Percentiles rank a stretch among this genome's conserved stretches.
Conservation (phyloP, 306 rosid species). For the Glycine tomentella region DNA sequence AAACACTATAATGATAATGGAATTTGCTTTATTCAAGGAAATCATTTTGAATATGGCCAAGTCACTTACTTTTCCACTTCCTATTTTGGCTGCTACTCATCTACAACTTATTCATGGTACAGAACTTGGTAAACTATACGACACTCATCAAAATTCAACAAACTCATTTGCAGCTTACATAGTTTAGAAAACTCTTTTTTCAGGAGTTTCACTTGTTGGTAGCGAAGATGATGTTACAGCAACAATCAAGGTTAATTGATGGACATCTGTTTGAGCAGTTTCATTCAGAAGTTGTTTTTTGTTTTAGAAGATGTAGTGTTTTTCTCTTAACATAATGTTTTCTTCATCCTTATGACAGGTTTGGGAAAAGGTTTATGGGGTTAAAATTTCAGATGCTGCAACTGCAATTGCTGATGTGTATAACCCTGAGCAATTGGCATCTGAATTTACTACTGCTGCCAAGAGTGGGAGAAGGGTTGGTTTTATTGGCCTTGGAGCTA, state of each 20-base stretch:
- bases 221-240: slow-evolving; percentile 54
- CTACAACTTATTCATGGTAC: slow-evolving; percentile 91
- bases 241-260: slow-evolving; percentile 62
- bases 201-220: slow-evolving; percentile 67
- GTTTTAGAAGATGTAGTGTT: slow-evolving; percentile 18
- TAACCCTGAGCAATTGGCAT: slow-evolving; percentile 74
- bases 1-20: slow-evolving; percentile 19
- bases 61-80: slow-evolving; percentile 86
- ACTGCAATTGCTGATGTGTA: slow-evolving; percentile 75
- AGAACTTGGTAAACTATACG: slow-evolving; percentile 33
- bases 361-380: slow-evolving; percentile 78
- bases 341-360: slow-evolving; percentile 57
- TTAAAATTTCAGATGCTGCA: slow-evolving; percentile 73
- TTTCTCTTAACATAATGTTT: background rate
- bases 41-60: slow-evolving; percentile 76
- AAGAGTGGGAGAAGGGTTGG: slow-evolving; percentile 68
- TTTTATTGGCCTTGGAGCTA: slow-evolving; percentile 97
- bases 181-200: slow-evolving; percentile 43
- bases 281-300: slow-evolving; percentile 30
- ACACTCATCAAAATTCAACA: slow-evolving; percentile 39
- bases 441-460: slow-evolving; percentile 59
- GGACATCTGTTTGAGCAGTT: slow-evolving; percentile 38
- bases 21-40: slow-evolving; percentile 62
- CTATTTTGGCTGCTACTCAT: slow-evolving; percentile 83
- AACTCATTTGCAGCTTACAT: slow-evolving; percentile 42